Evolutionary conservation across 148 eudicot genomes (phyloP).

Genomic region (Linanthus parryae): DNA sequence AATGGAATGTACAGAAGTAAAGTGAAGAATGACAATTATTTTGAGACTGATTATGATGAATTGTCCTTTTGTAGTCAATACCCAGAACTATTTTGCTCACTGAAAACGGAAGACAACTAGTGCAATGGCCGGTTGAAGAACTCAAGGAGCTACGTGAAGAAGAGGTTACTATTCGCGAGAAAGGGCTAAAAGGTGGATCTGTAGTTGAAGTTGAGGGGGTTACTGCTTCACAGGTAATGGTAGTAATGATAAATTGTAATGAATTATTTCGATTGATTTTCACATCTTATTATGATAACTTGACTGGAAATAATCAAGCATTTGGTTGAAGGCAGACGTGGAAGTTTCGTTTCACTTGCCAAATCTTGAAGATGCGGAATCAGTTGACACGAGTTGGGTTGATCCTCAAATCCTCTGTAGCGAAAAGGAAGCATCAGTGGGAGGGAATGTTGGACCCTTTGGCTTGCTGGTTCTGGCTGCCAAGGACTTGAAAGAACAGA

Average conservation of each 20-base stretch:
- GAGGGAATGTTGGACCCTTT: constrained; percentile 73
- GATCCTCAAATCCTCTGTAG: constrained; percentile 41
- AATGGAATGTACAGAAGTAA: no score
- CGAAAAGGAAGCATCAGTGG: constrained; percentile 32
- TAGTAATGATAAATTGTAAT: no score
- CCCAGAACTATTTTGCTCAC: constrained; percentile 43
- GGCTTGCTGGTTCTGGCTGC: constrained; percentile 59
- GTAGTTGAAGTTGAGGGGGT: constrained; percentile 34
- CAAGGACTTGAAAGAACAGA: constrained; percentile 30
- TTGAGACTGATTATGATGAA: no score
- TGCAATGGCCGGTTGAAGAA: constrained; percentile 64
- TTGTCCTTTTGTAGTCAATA: constrained; percentile 20
- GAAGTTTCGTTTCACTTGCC: constrained; percentile 38
- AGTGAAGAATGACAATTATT: no score
- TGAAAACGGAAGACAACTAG: constrained; percentile 39
- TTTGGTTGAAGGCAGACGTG: constrained; percentile 46
- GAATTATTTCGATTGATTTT: no score
- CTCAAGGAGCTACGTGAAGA: constrained; percentile 29
- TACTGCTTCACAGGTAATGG: constrained; percentile 58
- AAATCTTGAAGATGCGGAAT: constrained; percentile 45
- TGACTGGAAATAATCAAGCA: no score
- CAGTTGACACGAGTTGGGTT: constrained; percentile 44
- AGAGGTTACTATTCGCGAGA: constrained; percentile 16
- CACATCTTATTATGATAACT: no score
- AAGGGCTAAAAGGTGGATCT: constrained; percentile 16